These are phyloP conservation scores for Tripterygium wilfordii DNA, from an alignment of 177 flowering plant genomes.

Conservation along the genomic window DNA sequence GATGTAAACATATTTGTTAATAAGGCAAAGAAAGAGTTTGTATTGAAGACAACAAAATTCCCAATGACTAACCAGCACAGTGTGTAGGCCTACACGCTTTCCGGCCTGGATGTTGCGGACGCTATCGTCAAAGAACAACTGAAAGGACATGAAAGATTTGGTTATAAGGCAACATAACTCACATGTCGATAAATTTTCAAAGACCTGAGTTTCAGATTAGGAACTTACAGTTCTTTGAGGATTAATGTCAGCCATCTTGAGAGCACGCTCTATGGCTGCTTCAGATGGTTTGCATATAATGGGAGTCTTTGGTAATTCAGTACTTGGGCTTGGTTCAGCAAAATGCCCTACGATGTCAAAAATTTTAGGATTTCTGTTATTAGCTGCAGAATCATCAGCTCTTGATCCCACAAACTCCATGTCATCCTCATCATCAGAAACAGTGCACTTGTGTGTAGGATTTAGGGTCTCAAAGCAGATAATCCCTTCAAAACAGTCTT, in stretches of 20 bases:
- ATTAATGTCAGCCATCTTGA: slow-evolving; percentile 59
- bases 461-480: slow-evolving; percentile 86
- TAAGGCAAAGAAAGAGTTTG: too few relatives aligned
- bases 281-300: slow-evolving; percentile 82
- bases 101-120: slow-evolving; percentile 83
- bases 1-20: too few relatives aligned
- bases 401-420: slow-evolving; percentile 24
- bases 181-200: too few relatives aligned
- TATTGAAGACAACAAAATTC: too few relatives aligned
- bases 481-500: slow-evolving; percentile 79
- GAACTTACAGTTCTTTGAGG: slow-evolving; percentile 83
- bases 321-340: slow-evolving; percentile 22
- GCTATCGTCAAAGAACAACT: slow-evolving; percentile 95
- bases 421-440: slow-evolving; percentile 31
- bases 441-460: slow-evolving; percentile 27
- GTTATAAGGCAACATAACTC: neutral
- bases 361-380: slow-evolving; percentile 2
- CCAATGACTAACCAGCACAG: slow-evolving; percentile 86
- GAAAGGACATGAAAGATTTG: slow-evolving; percentile 10
- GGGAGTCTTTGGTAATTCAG: slow-evolving; percentile 59
- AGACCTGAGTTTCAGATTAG: neutral
- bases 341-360: slow-evolving; percentile 61
- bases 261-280: slow-evolving; percentile 55
- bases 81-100: slow-evolving; percentile 66
- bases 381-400: slow-evolving; percentile 3